Evolutionary conservation across 306 rosid genomes (phyloP), one percentile per base, ranked within the genome.

Genomic region (Ceratonia siliqua): DNA sequence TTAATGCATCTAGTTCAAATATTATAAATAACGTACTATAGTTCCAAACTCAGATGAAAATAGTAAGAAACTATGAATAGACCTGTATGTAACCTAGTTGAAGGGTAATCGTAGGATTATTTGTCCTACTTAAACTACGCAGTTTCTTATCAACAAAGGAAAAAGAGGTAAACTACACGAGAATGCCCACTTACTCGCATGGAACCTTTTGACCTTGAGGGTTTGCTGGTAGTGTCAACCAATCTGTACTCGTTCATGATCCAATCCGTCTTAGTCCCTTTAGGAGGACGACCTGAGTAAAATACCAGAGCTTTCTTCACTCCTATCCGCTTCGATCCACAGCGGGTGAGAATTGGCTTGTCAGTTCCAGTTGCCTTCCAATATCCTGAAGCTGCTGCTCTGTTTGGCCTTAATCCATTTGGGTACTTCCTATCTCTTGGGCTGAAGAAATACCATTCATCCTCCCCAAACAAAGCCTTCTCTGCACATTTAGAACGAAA

Each of bases 311-410:
- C 84, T 75, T 83, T 83, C 49, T 79, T 79, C 1, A 79, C 81
- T 39, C 87, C 87, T 13, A 79, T 35, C 15, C 81, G 62, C 72
- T 79, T 6, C 38, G 81, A 53, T 75, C 52, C 42, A 65, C 84
- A 63, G 36, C 59, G 15, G 66, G 21, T 64, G 76, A 83, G 67
- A 21, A 83, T 80, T 30, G 87, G 84, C 74, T 79, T 83, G 52
- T 79, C 87, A 13, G 84, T 83, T 33, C 84, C 87, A 6, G 87
- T 79, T 2, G 87, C 87, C 27, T 83, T 83, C 87, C 87, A 79
- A 66, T 83, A 83, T 49, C 87, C 87, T 65, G 82, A 83, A 71
- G 64, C 73, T 9, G 84, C 82, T 17, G 87, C 82, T 20, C 84
- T 83, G 53, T 83, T 83, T n/a, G 87, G 84, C 73, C 87, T 59